Conservation (phyloP, 2,329 filamentous ascomycete genomes). For the Canariomyces notabilis region DNA sequence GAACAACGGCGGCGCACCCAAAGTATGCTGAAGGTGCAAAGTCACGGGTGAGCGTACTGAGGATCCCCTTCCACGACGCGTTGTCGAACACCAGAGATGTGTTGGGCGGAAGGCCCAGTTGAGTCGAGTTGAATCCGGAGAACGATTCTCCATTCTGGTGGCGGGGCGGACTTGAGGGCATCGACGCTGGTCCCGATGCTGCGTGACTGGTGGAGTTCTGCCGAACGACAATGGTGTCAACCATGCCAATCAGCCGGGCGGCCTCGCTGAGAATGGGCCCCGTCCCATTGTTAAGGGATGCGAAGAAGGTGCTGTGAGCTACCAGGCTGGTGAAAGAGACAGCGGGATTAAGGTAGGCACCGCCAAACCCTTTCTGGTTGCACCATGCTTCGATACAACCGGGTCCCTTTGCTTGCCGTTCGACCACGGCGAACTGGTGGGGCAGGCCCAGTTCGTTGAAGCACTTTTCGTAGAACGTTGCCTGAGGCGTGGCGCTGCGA, state of each 20-base stretch:
- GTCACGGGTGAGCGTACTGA: slow-evolving; percentile 74
- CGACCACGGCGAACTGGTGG: slow-evolving; percentile 71
- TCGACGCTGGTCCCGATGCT: slow-evolving; percentile 42
- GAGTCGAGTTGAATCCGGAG: slow-evolving; percentile 17
- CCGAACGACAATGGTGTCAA: slow-evolving; percentile 73
- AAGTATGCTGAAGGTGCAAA: slow-evolving; percentile 78
- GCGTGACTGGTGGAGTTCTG: slow-evolving; percentile 40
- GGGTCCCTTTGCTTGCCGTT: slow-evolving; percentile 60
- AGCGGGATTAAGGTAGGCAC: slow-evolving; percentile 74
- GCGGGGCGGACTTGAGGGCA: slow-evolving; percentile 44
- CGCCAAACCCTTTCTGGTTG: slow-evolving; percentile 70
- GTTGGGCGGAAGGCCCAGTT: slow-evolving; percentile 40
- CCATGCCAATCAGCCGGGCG: slow-evolving; percentile 70
- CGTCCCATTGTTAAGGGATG: slow-evolving; percentile 43
- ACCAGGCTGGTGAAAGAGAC: slow-evolving; percentile 58
- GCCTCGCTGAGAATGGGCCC: slow-evolving; percentile 66
- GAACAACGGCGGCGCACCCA: slow-evolving; percentile 67
- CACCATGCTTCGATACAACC: slow-evolving; percentile 67
- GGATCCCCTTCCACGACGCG: slow-evolving; percentile 78
- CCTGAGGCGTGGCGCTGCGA: slow-evolving; percentile 61
- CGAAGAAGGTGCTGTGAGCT: slow-evolving; percentile 48
- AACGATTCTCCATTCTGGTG: slow-evolving; percentile 29
- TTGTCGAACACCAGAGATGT: slow-evolving; percentile 70
- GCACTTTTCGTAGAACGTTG: slow-evolving; percentile 81
- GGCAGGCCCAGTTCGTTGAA: slow-evolving; percentile 82